Evolutionary conservation across 352 stramenopile species (phyloP).

Genomic region (Phytophthora pini): DNA sequence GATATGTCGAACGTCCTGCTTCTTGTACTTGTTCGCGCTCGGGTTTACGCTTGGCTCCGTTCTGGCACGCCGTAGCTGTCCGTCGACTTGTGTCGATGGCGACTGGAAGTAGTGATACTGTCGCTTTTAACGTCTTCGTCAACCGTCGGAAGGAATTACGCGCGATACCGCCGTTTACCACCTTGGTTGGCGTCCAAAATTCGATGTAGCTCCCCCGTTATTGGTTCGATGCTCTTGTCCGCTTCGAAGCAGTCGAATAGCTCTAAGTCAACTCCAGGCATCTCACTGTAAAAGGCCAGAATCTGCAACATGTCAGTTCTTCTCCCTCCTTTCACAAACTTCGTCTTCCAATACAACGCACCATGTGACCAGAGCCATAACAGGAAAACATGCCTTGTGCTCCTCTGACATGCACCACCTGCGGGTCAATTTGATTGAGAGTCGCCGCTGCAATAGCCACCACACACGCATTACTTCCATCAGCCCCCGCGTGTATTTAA

Average conservation of each 20-base stretch:
- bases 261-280: slow-evolving; percentile 76
- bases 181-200: slow-evolving; percentile 63
- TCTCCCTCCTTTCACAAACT: no score
- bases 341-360: slow-evolving; percentile 27
- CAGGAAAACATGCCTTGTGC: slow-evolving; percentile 88
- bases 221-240: slow-evolving; percentile 76
- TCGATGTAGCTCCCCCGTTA: slow-evolving; percentile 77
- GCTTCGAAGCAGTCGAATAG: slow-evolving; percentile 83
- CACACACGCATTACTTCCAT: slow-evolving; percentile 6
- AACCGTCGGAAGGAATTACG: slow-evolving; percentile 7
- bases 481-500: neutral
- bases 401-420: slow-evolving; percentile 85
- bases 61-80: slow-evolving; percentile 1
- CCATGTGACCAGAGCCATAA: slow-evolving; percentile 76
- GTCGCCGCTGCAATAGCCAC: slow-evolving; percentile 54
- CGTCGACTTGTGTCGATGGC: slow-evolving; percentile 4
- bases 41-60: slow-evolving; percentile 10
- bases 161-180: slow-evolving; percentile 34
- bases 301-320: slow-evolving; percentile 45
- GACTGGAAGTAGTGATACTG: slow-evolving; percentile 3
- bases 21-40: slow-evolving; percentile 1
- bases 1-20: slow-evolving; percentile 2
- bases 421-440: slow-evolving; percentile 83
- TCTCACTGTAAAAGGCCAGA: slow-evolving; percentile 88
- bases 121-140: neutral